Percentiles rank a stretch among this genome's conserved stretches.
phyloP scores from a whole-genome alignment of 164 flowering plant species.

The Nelumbo lutea region DNA sequence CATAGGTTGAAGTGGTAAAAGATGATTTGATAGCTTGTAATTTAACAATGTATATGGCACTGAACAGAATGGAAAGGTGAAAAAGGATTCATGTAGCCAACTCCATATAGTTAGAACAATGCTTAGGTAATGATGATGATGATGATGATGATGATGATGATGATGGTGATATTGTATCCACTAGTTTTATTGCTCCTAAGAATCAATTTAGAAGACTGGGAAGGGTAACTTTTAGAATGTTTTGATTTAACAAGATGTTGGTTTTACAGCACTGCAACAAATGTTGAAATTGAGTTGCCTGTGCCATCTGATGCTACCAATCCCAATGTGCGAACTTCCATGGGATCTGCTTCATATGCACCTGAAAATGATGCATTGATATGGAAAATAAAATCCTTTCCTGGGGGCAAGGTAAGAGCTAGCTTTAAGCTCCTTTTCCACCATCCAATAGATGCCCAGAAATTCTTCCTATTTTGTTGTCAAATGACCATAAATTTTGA shows the following conservation, averaged over 20 bases:
- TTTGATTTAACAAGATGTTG: slow-evolving; percentile 8
- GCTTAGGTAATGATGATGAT: no score
- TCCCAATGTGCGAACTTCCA: slow-evolving; percentile 85
- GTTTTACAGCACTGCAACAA: slow-evolving; percentile 77
- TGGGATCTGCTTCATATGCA: slow-evolving; percentile 96
- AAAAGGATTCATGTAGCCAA: no score
- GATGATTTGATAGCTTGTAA: no score
- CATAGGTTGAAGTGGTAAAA: no score
- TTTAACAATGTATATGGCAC: no score
- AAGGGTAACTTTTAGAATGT: not conserved
- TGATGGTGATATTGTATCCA: no score
- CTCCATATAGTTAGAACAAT: no score
- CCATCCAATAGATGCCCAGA: not conserved
- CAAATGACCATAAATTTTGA: not conserved
- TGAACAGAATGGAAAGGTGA: no score
- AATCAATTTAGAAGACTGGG: not conserved
- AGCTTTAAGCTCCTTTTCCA: not conserved
- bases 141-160: no score
- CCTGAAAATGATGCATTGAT: slow-evolving; percentile 85
- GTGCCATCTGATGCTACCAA: slow-evolving; percentile 87
- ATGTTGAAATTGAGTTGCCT: slow-evolving; percentile 91
- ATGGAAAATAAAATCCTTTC: slow-evolving; percentile 97
- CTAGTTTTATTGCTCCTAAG: no score
- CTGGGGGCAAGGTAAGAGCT: slow-evolving; percentile 82
- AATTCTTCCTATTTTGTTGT: not conserved